Evolutionary conservation across 345 rosid species (phyloP), one percentile per base, ranked within the genome.

Genomic region (Moricandia arvensis): DNA sequence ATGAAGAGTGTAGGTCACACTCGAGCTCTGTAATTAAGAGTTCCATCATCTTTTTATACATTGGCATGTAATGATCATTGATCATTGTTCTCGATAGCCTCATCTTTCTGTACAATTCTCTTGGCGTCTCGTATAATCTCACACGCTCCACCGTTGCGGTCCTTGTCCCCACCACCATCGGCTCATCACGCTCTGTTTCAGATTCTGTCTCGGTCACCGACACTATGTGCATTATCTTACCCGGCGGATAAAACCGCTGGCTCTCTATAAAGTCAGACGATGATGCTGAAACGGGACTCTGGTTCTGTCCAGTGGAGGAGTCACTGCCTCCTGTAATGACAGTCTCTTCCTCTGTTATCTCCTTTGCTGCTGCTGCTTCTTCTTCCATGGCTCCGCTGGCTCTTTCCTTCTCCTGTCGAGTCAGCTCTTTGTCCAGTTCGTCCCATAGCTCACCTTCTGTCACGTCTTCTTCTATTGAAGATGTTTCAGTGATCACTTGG

Each of bases 1-100:
- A 76, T 33, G 61, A 72, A 24, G 69, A 38, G 54, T 67, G 69
- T 49, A 0, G 12, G 59, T 77, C 83, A 7, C 82, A 82, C 79
- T 85, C 89, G 6, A 92, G 86, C 80, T 90, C 83, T 27, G 81
- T 76, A 54, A 92, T 84, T 76, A 89, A 80, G 77, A 83, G 86
- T 75, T 95, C 96, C 85, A 90, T 89, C 97, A 88, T 92, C 82
- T 83, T 95, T 85, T 86, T 89, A 79, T 90, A 89, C 91, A 89
- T 88, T 9, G 97, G 98, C 98, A 92, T 92, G 45, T 95, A 95
- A 73, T 95, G 99, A 83, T 95, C 99, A 60, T 95, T 87, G 37
- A 95, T 93, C 97, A 92, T 89, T 1, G 97, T 90, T 80, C 82
- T 88, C 0, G 97, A 95, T 7, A 95, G 90, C 33, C 98, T 85